These are phyloP conservation scores for Cyathus pygmaeus DNA, from an alignment of 1,284 basidiomycete genomes.

Conservation along the genomic window DNA sequence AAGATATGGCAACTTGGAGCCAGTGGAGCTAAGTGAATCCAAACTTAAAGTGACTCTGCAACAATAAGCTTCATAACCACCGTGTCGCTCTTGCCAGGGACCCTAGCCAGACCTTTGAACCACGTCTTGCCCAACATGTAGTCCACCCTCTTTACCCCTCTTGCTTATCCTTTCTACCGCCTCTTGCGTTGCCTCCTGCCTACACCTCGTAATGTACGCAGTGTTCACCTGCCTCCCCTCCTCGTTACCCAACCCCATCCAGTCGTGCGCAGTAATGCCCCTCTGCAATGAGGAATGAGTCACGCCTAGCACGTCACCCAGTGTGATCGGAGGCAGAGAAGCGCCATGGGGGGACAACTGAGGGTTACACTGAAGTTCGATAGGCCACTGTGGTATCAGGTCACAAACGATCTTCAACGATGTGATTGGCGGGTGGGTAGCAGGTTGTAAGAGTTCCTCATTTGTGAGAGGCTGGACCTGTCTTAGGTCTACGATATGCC, in stretches of 20 bases:
- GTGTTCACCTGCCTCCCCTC: conserved; percentile 57
- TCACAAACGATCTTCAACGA: conserved; percentile 68
- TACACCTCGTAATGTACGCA: conserved; percentile 67
- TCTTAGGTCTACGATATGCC: conserved; percentile 48
- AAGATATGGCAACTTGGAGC: too few relatives aligned
- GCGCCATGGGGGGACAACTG: conserved; percentile 18
- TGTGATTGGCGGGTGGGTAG: conserved; percentile 66
- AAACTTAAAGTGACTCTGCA: too few relatives aligned
- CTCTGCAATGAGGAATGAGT: conserved; percentile 62
- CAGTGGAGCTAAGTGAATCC: too few relatives aligned
- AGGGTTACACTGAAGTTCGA: conserved; percentile 58
- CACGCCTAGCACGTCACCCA: conserved; percentile 66
- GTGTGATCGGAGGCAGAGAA: conserved; percentile 56
- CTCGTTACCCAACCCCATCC: conserved; percentile 52
- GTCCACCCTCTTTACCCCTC: conserved; percentile 69
- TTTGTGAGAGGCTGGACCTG: conserved; percentile 46
- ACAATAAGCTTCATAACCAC: conserved; percentile 41
- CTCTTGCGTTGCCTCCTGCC: conserved; percentile 48
- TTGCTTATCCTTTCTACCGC: conserved; percentile 50
- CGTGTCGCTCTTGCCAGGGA: conserved; percentile 34
- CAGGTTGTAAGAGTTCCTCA: conserved; percentile 60
- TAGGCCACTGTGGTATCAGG: conserved; percentile 67
- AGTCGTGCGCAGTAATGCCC: conserved; percentile 66
- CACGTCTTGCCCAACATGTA: conserved; percentile 61
- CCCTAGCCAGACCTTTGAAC: conserved; percentile 65